phyloP scores from a whole-genome alignment of 2,329 filamentous ascomycete genomes.

The Pleochaeta shiraiana region DNA sequence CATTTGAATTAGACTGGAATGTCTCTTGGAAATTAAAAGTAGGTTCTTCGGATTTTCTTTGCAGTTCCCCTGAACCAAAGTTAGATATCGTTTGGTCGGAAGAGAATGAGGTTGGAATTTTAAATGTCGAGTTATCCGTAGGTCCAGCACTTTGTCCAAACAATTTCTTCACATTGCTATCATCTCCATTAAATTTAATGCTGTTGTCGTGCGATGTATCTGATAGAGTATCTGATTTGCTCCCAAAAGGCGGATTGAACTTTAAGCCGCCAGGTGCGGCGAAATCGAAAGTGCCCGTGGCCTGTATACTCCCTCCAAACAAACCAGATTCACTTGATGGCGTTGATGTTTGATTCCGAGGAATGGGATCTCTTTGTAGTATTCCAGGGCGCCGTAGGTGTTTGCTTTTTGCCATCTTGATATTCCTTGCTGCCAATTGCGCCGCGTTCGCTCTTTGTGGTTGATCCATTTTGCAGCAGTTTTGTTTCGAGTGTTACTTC shows the following conservation, averaged over 20 bases:
- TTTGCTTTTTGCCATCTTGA: slow-evolving; percentile 12
- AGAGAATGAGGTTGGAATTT: neutral
- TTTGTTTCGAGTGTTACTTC: too few species aligned
- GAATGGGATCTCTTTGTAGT: slow-evolving; percentile 5
- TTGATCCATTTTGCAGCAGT: slow-evolving; percentile 12
- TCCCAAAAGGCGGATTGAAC: slow-evolving; percentile 7
- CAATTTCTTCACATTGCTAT: slow-evolving; percentile 11
- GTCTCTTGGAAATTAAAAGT: neutral
- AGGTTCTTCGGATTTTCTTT: neutral
- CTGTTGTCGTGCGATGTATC: neutral
- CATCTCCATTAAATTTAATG: slow-evolving; percentile 8
- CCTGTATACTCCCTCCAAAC: slow-evolving; percentile 15
- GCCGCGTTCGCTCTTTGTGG: slow-evolving; percentile 17
- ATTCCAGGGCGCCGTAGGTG: slow-evolving; percentile 5
- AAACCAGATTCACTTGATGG: slow-evolving; percentile 10
- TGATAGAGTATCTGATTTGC: neutral
- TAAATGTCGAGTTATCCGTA: neutral
- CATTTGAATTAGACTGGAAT: neutral
- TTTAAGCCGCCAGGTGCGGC: slow-evolving; percentile 8
- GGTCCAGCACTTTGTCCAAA: slow-evolving; percentile 7
- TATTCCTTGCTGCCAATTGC: slow-evolving; percentile 16
- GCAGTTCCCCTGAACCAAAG: neutral
- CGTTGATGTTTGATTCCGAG: too few species aligned
- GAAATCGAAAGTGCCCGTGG: slow-evolving; percentile 14
- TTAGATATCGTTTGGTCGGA: neutral